Percentiles rank a stretch among this genome's conserved stretches.
Conservation (phyloP, 1,139 yeast genomes). For the Pichia sp. region DNA sequence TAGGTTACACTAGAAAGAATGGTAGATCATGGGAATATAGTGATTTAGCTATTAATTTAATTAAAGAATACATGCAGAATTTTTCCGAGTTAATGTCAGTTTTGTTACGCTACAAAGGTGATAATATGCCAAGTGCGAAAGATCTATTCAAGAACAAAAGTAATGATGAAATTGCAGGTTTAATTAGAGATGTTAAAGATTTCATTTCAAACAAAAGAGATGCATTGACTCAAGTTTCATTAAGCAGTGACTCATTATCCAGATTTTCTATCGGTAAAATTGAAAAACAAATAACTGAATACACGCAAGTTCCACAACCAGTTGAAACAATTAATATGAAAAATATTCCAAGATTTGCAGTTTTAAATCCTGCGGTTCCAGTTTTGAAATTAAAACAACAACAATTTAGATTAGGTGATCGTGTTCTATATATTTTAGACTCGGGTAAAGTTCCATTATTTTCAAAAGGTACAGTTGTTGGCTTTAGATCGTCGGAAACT, state of each 20-base stretch:
- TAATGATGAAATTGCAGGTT: constrained; percentile 37
- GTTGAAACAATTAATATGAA: constrained; percentile 53
- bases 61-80: constrained; percentile 51
- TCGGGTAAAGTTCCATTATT: constrained; percentile 87
- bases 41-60: constrained; percentile 60
- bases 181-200: constrained; percentile 38
- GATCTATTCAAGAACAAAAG: constrained; percentile 44
- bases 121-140: constrained; percentile 34
- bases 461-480: constrained; percentile 86
- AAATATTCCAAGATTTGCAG: constrained; percentile 82
- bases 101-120: constrained; percentile 30
- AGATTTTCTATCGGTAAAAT: constrained; percentile 58
- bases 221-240: constrained; percentile 55
- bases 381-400: constrained; percentile 69
- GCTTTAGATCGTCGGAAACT: constrained; percentile 60
- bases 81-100: constrained; percentile 58
- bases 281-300: constrained; percentile 55
- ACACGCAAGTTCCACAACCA: constrained; percentile 37
- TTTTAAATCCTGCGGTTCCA: constrained; percentile 70
- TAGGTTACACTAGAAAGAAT: constrained; percentile 73
- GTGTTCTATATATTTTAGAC: constrained; percentile 79
- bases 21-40: constrained; percentile 81
- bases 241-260: constrained; percentile 77
- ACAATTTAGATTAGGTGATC: constrained; percentile 77
- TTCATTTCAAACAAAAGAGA: constrained; percentile 58